Conservation (phyloP, 805 yeast genomes). For the Saccharomycopsis guyanensis region DNA sequence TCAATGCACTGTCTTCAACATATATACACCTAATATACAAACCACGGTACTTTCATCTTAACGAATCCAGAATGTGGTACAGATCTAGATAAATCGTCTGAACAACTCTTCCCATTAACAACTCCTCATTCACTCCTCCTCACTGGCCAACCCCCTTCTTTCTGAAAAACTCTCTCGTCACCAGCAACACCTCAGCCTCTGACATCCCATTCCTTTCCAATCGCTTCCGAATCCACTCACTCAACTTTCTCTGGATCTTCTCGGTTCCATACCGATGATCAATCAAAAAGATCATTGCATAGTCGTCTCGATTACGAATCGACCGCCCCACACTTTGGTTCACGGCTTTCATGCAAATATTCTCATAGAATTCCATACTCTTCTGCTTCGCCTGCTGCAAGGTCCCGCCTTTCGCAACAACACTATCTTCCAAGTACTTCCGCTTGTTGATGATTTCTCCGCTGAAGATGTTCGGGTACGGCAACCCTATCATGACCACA, state of each 20-base stretch:
- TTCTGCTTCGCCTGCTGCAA: conserved; percentile 38
- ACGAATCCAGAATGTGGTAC: too few relatives aligned
- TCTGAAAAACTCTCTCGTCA: not conserved
- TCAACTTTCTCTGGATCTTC: conserved; percentile 49
- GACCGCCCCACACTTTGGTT: conserved; percentile 92
- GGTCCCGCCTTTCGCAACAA: conserved; percentile 42
- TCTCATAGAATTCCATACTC: conserved; percentile 61
- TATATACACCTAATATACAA: too few relatives aligned
- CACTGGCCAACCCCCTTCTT: too few relatives aligned
- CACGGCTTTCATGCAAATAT: conserved; percentile 82
- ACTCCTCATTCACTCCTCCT: too few relatives aligned
- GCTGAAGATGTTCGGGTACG: conserved; percentile 78
- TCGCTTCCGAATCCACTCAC: conserved; percentile 64
- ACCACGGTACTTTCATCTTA: too few relatives aligned
- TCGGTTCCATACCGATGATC: conserved; percentile 51
- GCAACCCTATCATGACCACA: conserved; percentile 79
- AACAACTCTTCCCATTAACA: too few relatives aligned
- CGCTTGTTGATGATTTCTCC: conserved; percentile 74
- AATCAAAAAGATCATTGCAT: conserved; percentile 63
- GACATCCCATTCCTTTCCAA: conserved; percentile 22
- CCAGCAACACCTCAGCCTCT: not conserved
- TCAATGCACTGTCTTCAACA: too few relatives aligned
- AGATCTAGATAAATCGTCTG: too few relatives aligned
- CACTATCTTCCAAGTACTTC: conserved; percentile 49
- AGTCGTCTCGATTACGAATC: conserved; percentile 76